Evolutionary conservation across 345 rosid genomes (phyloP).

Genomic region (Passiflora organensis): DNA sequence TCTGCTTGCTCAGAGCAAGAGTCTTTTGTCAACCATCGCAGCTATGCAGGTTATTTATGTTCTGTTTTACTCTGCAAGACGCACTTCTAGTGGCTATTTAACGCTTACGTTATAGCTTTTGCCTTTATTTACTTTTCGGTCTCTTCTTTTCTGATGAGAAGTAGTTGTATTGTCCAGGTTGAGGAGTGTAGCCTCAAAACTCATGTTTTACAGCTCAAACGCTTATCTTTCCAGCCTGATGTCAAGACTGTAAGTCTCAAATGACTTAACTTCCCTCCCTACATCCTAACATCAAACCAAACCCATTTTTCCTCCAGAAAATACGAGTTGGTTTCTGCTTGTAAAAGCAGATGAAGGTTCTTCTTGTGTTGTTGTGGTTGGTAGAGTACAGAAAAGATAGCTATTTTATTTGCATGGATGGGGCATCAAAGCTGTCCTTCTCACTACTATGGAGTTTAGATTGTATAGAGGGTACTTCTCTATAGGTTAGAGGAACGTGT

Average conservation of each 20-base stretch:
- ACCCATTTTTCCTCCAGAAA: conserved; percentile 8
- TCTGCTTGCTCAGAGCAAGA: conserved; percentile 50
- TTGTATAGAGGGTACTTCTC: conserved; percentile 16
- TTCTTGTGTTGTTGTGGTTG: neutral
- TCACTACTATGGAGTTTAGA: conserved; percentile 9
- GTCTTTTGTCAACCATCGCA: conserved; percentile 47
- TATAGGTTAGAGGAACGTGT: conserved; percentile 9
- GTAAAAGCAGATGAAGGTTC: conserved; percentile 3
- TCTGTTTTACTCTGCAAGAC: neutral
- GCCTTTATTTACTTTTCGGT: neutral
- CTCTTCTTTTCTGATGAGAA: neutral
- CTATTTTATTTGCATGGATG: conserved; percentile 1
- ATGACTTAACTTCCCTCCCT: conserved; percentile 12
- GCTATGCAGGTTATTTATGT: conserved; percentile 50
- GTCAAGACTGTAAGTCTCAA: conserved; percentile 29
- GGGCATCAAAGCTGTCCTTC: conserved; percentile 7
- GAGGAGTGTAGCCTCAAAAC: conserved; percentile 61
- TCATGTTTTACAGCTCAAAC: conserved; percentile 45
- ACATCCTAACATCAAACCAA: conserved; percentile 17
- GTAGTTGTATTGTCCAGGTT: conserved; percentile 39
- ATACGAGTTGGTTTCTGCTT: conserved; percentile 3
- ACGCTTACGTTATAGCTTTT: too few species aligned
- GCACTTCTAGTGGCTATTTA: too few species aligned
- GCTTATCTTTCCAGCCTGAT: conserved; percentile 29
- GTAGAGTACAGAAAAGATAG: neutral